Evolutionary conservation across 129 eudicot species (phyloP).

Genomic region (Heracleum sosnowskyi): DNA sequence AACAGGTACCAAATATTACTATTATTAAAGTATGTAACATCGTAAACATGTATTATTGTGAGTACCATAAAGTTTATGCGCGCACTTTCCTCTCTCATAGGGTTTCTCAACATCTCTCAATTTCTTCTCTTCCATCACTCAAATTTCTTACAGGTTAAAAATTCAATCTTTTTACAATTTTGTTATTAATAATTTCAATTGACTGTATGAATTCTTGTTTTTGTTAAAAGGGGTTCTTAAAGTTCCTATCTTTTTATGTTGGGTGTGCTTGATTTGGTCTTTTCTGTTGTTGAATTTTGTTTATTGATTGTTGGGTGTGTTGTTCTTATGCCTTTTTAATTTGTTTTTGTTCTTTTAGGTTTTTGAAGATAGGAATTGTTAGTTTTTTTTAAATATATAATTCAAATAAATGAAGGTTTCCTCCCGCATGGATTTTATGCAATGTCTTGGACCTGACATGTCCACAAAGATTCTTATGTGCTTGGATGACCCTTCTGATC

Average conservation of each 20-base stretch:
- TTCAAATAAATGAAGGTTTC: constrained; percentile 28
- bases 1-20: too few relatives aligned
- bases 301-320: background rate
- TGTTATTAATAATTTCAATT: background rate
- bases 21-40: too few relatives aligned
- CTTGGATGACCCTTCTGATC: constrained; percentile 58
- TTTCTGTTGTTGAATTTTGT: background rate
- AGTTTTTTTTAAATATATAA: background rate
- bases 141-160: background rate
- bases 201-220: background rate
- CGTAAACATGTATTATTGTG: background rate
- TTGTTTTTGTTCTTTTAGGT: background rate
- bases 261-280: background rate
- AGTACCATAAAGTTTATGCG: background rate
- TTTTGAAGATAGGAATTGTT: background rate
- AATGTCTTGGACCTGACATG: constrained; percentile 63
- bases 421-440: constrained; percentile 41
- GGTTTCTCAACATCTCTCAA: background rate
- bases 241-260: background rate
- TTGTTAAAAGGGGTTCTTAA: background rate
- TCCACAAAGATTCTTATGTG: constrained; percentile 46
- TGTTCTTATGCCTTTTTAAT: background rate
- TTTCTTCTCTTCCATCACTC: background rate
- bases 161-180: background rate
- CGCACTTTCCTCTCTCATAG: constrained; percentile 3